Evolutionary conservation across 169 alveolate species (phyloP), one percentile per base, ranked within the genome.

Genomic region (Toxoplasma gondii): DNA sequence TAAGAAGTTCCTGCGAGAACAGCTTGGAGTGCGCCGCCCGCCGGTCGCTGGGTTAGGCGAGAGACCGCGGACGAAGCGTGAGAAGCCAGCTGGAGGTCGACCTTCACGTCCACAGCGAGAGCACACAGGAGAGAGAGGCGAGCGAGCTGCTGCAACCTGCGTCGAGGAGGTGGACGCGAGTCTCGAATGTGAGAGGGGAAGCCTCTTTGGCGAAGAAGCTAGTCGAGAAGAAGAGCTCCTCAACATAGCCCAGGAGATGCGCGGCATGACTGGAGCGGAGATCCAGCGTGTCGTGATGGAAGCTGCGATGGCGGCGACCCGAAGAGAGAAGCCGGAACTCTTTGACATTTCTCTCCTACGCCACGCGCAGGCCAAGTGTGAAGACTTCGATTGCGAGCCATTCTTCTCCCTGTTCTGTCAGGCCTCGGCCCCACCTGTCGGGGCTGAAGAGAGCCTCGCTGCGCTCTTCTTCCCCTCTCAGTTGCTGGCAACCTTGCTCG

Each of bases 221-320:
- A 36, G 31, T 16, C 22, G 4, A n/a, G 45, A 74, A n/a, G 84
- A 74, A n/a, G 84, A 74, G 2, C 44, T 74, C 12, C 44, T 34
- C 17, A 36, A 7, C 84, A 31, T 74, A 2, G 84, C 84, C 43
- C 49, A 74, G 27, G 43, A n/a, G 9, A 74, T 74, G 84, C 39
- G 43, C 17, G 84, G 84, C 84, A 34, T 31, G 84, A 74, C 84
- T 31, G 84, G 84, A 17, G 84, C 84, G 24, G 84, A 74, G 44
- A 24, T 74, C 44, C 39, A 74, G 39, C 22, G 84, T 4, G 84
- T 74, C 44, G 84, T 74, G 39, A 34, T 36, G 43, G 43, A 36
- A 34, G 84, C 84, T 36, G 84, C 44, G 43, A 34, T 74, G 84
- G 43, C 44, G 43, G 84, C 49, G 43, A 31, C 44, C 24, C 84